These are phyloP conservation scores for Acmispon strigosus DNA, from an alignment of 306 rosid genomes.

Conservation along the genomic window DNA sequence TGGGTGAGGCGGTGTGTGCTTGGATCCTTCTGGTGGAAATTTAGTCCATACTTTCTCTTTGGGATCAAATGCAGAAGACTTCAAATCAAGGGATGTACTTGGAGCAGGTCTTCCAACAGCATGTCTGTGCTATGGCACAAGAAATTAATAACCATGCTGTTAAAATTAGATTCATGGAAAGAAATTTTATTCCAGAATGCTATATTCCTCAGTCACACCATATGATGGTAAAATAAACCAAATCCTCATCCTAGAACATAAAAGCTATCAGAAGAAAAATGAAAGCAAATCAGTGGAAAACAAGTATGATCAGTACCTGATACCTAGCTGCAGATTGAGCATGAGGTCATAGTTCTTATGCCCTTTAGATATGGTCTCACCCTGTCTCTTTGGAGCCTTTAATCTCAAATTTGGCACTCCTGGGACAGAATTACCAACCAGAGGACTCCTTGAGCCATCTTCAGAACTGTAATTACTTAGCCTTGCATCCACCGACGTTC, in stretches of 20 bases:
- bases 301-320: conserved; percentile 64
- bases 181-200: neutral
- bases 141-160: conserved; percentile 41
- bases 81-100: conserved; percentile 75
- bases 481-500: conserved; percentile 45
- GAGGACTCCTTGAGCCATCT: conserved; percentile 34
- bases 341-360: conserved; percentile 90
- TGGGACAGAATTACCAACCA: conserved; percentile 18
- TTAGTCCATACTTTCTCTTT: conserved; percentile 94
- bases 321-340: conserved; percentile 97
- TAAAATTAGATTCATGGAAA: conserved; percentile 34
- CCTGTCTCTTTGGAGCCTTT: conserved; percentile 58
- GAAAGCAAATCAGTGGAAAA: neutral
- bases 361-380: conserved; percentile 77
- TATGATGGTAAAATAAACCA: neutral
- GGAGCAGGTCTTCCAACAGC: conserved; percentile 99
- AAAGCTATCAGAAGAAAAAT: conserved; percentile 1
- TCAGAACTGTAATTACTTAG: conserved; percentile 41
- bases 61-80: conserved; percentile 87
- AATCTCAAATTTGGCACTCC: conserved; percentile 30
- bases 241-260: conserved; percentile 11
- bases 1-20: conserved; percentile 90
- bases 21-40: conserved; percentile 97
- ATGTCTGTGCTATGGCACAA: conserved; percentile 92
- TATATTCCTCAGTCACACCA: conserved; percentile 8